A percentile compares a stretch with the other conserved stretches of the same genome.
Conservation (phyloP, 352 stramenopile species). For the Plasmopara muralis region DNA sequence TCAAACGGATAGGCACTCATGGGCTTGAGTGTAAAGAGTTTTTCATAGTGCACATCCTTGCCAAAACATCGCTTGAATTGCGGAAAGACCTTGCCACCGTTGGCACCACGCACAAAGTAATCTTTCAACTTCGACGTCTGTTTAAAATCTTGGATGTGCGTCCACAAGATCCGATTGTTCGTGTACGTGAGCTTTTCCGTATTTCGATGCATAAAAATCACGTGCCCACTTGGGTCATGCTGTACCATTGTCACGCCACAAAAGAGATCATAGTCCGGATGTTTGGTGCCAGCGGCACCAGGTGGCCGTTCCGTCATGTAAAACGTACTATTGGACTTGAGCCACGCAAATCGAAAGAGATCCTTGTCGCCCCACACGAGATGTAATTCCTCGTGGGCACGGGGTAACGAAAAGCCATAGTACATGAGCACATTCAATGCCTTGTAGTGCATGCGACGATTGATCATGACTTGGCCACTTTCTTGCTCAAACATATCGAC, state of each 20-base stretch:
- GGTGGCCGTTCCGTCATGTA: conserved; percentile 50
- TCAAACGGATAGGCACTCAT: conserved; percentile 62
- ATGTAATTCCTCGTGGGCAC: conserved; percentile 36
- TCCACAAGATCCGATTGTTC: conserved; percentile 45
- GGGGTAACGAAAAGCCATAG: conserved; percentile 42
- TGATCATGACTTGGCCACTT: conserved; percentile 69
- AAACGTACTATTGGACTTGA: conserved; percentile 65
- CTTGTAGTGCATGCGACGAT: conserved; percentile 41
- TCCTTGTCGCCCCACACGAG: conserved; percentile 82
- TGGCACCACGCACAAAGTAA: conserved; percentile 57
- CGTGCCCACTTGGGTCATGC: conserved; percentile 44
- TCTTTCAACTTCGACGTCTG: conserved; percentile 25
- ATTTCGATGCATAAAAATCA: conserved; percentile 71
- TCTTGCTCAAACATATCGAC: conserved; percentile 78
- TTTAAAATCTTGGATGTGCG: conserved; percentile 57
- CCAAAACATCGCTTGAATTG: conserved; percentile 66
- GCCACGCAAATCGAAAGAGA: conserved; percentile 73
- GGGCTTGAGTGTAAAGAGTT: conserved; percentile 57
- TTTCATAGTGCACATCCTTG: conserved; percentile 62
- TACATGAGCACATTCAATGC: conserved; percentile 72
- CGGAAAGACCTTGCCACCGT: conserved; percentile 59
- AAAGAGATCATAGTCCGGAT: conserved; percentile 46
- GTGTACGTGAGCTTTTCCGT: conserved; percentile 49
- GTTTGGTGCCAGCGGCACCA: conserved; percentile 40
- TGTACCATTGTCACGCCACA: conserved; percentile 74